Evolutionary conservation across 805 yeast species (phyloP).

Genomic region (Candida awuae): DNA sequence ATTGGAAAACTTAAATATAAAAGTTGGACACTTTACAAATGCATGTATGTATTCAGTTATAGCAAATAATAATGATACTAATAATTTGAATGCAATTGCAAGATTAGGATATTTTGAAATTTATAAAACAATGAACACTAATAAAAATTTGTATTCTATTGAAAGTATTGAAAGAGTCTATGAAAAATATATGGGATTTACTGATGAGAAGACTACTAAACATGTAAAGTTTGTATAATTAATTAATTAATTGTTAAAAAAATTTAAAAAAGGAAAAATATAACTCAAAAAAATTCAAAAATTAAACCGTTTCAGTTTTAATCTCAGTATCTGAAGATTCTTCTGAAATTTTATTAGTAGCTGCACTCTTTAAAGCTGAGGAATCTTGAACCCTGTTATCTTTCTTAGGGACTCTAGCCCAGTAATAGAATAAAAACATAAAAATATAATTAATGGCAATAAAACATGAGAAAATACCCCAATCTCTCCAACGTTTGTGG

Average conservation of each 20-base stretch:
- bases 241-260: neutral
- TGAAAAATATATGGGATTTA: neutral
- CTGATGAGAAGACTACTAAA: neutral
- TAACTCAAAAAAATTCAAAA: neutral
- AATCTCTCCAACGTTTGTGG: slow-evolving; percentile 52
- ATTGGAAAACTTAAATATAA: slow-evolving; percentile 15
- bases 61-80: neutral
- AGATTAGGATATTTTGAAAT: slow-evolving; percentile 14
- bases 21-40: slow-evolving; percentile 16
- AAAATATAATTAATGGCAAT: slow-evolving; percentile 35
- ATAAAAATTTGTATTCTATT: slow-evolving; percentile 11
- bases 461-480: slow-evolving; percentile 47
- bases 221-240: slow-evolving; percentile 4
- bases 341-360: slow-evolving; percentile 8
- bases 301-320: neutral
- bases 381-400: slow-evolving; percentile 26
- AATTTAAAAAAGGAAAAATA: neutral
- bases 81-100: slow-evolving; percentile 12
- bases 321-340: neutral
- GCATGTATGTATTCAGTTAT: slow-evolving; percentile 15
- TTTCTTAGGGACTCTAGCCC: slow-evolving; percentile 69
- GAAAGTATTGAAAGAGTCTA: slow-evolving; percentile 5
- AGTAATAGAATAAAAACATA: slow-evolving; percentile 38
- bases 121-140: slow-evolving; percentile 10
- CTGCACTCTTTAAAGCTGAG: slow-evolving; percentile 16